These are phyloP conservation scores for Ilex aquifolium DNA, from an alignment of 257 asterid genomes.

Conservation along the genomic window DNA sequence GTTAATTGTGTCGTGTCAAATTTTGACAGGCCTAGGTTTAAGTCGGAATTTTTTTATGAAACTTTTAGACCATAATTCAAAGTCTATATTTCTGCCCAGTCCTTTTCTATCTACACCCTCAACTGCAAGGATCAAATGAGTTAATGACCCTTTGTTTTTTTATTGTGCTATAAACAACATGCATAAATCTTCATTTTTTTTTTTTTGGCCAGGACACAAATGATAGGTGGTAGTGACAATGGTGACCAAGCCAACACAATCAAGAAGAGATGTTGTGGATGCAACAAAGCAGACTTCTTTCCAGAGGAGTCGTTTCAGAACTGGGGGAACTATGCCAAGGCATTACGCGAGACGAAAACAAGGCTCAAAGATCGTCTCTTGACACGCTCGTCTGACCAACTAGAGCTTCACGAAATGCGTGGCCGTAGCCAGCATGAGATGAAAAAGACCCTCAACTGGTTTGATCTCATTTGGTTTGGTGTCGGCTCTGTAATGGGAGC, in stretches of 20 bases:
- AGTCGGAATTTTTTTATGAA: no score
- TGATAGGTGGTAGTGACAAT: no score
- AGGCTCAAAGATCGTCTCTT: slow-evolving; percentile 27
- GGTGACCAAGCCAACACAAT: not conserved
- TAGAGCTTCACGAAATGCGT: slow-evolving; percentile 21
- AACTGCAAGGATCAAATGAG: no score
- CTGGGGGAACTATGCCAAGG: slow-evolving; percentile 24
- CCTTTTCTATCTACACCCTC: no score
- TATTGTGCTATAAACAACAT: no score
- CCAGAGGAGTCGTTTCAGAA: slow-evolving; percentile 36
- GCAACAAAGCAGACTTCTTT: slow-evolving; percentile 25
- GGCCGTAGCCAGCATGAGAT: slow-evolving; percentile 27
- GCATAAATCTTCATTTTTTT: no score
- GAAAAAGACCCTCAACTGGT: slow-evolving; percentile 28
- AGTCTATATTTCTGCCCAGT: no score
- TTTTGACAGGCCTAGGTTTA: no score
- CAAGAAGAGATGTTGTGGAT: slow-evolving; percentile 24
- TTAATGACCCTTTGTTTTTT: no score
- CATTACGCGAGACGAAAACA: slow-evolving; percentile 15
- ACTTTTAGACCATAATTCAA: no score
- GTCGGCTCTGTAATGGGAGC: slow-evolving; percentile 39
- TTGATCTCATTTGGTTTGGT: slow-evolving; percentile 37
- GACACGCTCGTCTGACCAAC: slow-evolving; percentile 21
- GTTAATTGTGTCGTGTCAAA: no score
- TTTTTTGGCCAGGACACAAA: no score